phyloP scores from a whole-genome alignment of 768 basidiomycete genomes.

The Suillus weaverae region DNA sequence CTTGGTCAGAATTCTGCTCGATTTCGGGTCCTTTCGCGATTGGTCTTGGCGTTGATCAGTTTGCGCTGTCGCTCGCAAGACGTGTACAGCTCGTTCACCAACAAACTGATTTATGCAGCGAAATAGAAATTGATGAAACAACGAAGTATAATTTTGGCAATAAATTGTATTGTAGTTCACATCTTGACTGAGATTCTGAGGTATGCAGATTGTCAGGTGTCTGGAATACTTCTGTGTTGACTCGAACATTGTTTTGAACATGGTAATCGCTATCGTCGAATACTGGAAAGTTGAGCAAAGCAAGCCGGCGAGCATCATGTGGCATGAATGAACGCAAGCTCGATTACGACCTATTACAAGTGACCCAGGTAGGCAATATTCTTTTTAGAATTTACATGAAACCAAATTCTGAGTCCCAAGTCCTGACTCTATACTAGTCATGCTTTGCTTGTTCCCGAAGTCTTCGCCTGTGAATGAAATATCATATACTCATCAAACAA shows the following conservation, averaged over 20 bases:
- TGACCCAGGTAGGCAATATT: not conserved
- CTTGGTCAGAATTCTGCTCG: not conserved
- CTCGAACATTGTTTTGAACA: too few relatives aligned
- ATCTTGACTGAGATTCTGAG: not conserved
- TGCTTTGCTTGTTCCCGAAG: not conserved
- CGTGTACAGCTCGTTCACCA: not conserved
- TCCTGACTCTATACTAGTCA: not conserved
- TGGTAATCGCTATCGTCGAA: too few relatives aligned
- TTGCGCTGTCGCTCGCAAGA: not conserved
- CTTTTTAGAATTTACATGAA: not conserved
- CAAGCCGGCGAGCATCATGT: too few relatives aligned
- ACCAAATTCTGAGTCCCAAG: too few relatives aligned
- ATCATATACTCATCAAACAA: not conserved
- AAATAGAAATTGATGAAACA: not conserved
- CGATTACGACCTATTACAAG: too few relatives aligned
- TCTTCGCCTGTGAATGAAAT: not conserved
- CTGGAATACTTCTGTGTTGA: too few relatives aligned
- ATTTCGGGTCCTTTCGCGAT: not conserved
- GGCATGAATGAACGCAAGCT: too few relatives aligned
- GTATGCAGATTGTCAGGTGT: not conserved
- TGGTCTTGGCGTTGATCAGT: not conserved
- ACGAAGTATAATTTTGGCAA: not conserved
- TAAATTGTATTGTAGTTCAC: not conserved
- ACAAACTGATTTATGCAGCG: not conserved
- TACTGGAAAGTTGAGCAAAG: too few relatives aligned